A percentile compares a stretch with the other conserved stretches of the same genome.
These are phyloP conservation scores for Russula abietina DNA, from an alignment of 768 basidiomycete genomes.

Conservation along the genomic window DNA sequence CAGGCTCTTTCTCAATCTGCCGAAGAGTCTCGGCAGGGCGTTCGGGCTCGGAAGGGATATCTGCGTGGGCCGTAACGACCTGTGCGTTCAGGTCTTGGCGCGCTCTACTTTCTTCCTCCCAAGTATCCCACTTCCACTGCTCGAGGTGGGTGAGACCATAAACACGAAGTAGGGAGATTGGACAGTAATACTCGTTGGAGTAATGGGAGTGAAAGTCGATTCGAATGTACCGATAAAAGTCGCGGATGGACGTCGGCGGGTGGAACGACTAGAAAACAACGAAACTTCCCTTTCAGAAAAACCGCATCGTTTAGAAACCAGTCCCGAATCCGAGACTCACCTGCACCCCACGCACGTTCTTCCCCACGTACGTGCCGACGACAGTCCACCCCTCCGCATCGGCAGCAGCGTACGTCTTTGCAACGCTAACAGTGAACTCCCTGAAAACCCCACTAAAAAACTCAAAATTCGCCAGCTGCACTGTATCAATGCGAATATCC, in stretches of 20 bases:
- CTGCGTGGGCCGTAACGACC: constrained; percentile 23
- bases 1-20: not conserved
- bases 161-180: constrained; percentile 84
- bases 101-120: constrained; percentile 63
- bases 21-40: constrained; percentile 19
- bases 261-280: constrained; percentile 90
- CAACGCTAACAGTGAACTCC: constrained; percentile 79
- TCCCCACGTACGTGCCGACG: constrained; percentile 81
- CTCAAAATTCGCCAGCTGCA: constrained; percentile 95
- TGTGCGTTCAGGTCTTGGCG: constrained; percentile 35
- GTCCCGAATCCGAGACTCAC: constrained; percentile 38
- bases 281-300: too few relatives aligned
- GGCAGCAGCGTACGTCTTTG: constrained; percentile 39
- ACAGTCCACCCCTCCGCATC: too few relatives aligned
- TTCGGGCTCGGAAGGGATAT: constrained; percentile 26
- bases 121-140: constrained; percentile 88
- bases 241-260: constrained; percentile 59
- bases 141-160: too few relatives aligned
- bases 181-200: constrained; percentile 94
- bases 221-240: constrained; percentile 91
- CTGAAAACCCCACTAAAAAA: constrained; percentile 97
- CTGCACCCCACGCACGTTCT: constrained; percentile 88
- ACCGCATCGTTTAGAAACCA: not conserved
- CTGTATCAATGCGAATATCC: too few relatives aligned
- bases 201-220: constrained; percentile 93